Evolutionary conservation across 768 basidiomycete species (phyloP).

Genomic region (Imleria badia): DNA sequence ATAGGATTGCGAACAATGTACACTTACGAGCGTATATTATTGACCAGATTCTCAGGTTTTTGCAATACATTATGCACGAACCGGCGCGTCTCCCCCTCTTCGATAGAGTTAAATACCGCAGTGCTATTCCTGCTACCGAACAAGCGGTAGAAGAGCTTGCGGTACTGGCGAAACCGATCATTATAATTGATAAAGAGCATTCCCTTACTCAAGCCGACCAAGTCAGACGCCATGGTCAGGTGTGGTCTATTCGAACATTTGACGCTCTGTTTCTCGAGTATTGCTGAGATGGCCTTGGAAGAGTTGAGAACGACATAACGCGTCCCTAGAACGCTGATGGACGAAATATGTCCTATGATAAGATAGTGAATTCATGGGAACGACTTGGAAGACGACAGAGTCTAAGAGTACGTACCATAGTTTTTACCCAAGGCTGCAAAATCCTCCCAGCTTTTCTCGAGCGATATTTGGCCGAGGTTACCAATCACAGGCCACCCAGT

Average conservation of each 20-base stretch:
- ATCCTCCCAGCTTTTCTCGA: slow-evolving; percentile 48
- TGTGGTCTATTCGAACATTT: slow-evolving; percentile 43
- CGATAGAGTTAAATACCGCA: slow-evolving; percentile 11
- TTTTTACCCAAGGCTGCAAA: slow-evolving; percentile 52
- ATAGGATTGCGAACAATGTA: background rate
- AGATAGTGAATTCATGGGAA: slow-evolving; percentile 14
- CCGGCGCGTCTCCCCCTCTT: slow-evolving; percentile 16
- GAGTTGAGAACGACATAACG: slow-evolving; percentile 52
- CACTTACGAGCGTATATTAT: slow-evolving; percentile 25
- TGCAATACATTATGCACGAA: slow-evolving; percentile 21
- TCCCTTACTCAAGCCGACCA: slow-evolving; percentile 14
- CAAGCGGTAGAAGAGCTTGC: slow-evolving; percentile 10
- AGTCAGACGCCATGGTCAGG: slow-evolving; percentile 17
- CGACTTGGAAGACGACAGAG: background rate
- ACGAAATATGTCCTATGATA: slow-evolving; percentile 21
- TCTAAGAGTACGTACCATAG: slow-evolving; percentile 41
- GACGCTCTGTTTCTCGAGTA: slow-evolving; percentile 54
- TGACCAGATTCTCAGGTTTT: slow-evolving; percentile 13
- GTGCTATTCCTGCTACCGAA: slow-evolving; percentile 13
- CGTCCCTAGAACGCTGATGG: slow-evolving; percentile 39
- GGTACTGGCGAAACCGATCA: slow-evolving; percentile 11
- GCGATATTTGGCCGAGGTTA: slow-evolving; percentile 53
- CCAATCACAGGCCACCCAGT: slow-evolving; percentile 44
- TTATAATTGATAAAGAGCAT: slow-evolving; percentile 7
- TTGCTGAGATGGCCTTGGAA: slow-evolving; percentile 41